Evolutionary conservation across 2,329 filamentous ascomycete genomes (phyloP).

Genomic region (Arthrobotrys pseudoclavata): DNA sequence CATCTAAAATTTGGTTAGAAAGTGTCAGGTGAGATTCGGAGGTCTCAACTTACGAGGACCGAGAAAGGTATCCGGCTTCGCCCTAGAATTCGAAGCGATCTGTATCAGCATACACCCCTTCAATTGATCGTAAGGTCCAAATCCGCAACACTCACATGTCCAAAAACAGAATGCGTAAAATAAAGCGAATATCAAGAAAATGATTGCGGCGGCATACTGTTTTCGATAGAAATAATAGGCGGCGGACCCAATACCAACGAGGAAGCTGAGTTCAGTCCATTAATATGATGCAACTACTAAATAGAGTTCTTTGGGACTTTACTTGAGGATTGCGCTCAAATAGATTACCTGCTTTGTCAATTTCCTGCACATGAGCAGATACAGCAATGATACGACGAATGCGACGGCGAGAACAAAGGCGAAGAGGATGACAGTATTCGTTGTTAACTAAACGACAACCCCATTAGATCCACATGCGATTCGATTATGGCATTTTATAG

Average conservation of each 20-base stretch:
- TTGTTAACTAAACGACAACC: conserved; percentile 66
- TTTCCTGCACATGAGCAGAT: conserved; percentile 79
- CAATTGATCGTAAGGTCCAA: not conserved
- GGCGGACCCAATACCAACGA: conserved; percentile 85
- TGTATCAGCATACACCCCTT: not conserved
- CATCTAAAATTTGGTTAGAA: conserved; percentile 70
- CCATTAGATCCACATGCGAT: not conserved
- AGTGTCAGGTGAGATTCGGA: conserved; percentile 1
- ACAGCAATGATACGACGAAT: conserved; percentile 80
- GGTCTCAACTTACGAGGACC: conserved; percentile 70
- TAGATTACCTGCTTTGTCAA: conserved; percentile 94
- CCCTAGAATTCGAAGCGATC: conserved; percentile 65
- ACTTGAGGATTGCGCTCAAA: conserved; percentile 88
- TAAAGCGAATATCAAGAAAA: conserved; percentile 84
- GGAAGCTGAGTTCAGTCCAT: conserved; percentile 68
- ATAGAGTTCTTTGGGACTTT: not conserved
- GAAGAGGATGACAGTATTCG: conserved; percentile 89
- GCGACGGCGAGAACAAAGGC: conserved; percentile 81
- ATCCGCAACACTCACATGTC: conserved; percentile 71
- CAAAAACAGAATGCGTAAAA: conserved; percentile 87
- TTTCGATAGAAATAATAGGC: conserved; percentile 74
- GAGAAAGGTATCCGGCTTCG: conserved; percentile 91
- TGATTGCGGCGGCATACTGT: conserved; percentile 87
- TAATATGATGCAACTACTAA: not conserved
- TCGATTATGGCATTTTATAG: not conserved